phyloP scores from a whole-genome alignment of 2,329 filamentous ascomycete genomes.

The Colletotrichum filicis region DNA sequence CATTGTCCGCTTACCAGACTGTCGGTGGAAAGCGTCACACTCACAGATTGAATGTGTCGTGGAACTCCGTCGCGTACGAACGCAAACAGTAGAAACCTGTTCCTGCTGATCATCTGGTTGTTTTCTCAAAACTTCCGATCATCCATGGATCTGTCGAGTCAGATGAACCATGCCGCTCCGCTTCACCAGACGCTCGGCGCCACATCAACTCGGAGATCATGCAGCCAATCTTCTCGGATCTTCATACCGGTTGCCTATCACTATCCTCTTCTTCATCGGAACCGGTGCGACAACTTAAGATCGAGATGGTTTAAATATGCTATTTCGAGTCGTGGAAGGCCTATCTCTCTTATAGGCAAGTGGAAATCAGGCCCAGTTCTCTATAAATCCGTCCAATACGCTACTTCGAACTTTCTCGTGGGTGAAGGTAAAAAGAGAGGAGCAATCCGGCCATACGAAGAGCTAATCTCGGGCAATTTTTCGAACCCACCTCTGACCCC shows the following conservation, averaged over 20 bases:
- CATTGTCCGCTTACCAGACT: neutral
- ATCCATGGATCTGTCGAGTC: slow-evolving; percentile 7
- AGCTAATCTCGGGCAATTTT: slow-evolving; percentile 26
- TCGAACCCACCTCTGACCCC: neutral
- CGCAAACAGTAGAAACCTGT: neutral
- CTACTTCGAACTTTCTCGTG: neutral
- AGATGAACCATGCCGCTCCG: slow-evolving; percentile 14
- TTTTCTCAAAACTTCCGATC: neutral
- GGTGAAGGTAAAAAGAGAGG: neutral
- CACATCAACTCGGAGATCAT: slow-evolving; percentile 20
- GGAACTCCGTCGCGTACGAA: neutral
- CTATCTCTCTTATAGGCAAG: slow-evolving; percentile 14
- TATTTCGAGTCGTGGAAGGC: neutral
- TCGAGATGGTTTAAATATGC: neutral
- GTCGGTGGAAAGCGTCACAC: neutral
- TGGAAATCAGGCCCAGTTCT: slow-evolving; percentile 5
- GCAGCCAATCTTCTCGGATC: neutral
- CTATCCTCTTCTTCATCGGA: slow-evolving; percentile 11
- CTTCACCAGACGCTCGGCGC: slow-evolving; percentile 2
- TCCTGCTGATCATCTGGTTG: neutral
- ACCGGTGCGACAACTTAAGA: slow-evolving; percentile 1
- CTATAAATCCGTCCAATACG: neutral
- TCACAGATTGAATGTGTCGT: neutral
- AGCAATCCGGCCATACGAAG: slow-evolving; percentile 19
- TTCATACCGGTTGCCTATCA: slow-evolving; percentile 7